Evolutionary conservation across 2,329 filamentous ascomycete species (phyloP), one percentile per base, ranked within the genome.

Genomic region (Talaromyces sp.): DNA sequence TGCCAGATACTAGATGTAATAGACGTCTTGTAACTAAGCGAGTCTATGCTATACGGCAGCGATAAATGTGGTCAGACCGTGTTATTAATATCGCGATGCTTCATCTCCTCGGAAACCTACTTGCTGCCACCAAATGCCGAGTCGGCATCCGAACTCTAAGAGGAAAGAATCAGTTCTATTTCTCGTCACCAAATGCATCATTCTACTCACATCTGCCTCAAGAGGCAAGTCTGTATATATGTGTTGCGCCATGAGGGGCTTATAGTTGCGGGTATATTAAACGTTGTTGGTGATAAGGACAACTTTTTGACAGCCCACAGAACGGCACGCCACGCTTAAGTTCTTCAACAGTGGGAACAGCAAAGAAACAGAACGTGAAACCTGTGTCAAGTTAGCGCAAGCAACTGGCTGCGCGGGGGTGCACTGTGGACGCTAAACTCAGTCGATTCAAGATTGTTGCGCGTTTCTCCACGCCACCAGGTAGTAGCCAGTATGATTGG

Each of bases 1-100:
- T 64, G 58, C 28, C 52, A 42, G 27, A 62, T 56, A 47, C 62
- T 64, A 9, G 62, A 64, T 8, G 54, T 52, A 31, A 64, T 44
- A 16, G 62, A 60, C 28, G 60, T 56, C 33, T 56, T 28, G 31
- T 62, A 64, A 36, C 62, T 64, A 8, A 55, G 28, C 5, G 62
- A 62, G 12, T 61, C 59, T 31, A 31, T 34, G 9, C 62, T 63
- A n/a, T 7, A 50, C 6, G 23, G 54, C 27, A 3, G 50, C 14
- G 27, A 56, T 8, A 55, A 10, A 9, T 23, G n/a, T 50, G 30
- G 30, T 47, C 33, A 62, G 40, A 47, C 16, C 27, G 16, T 44
- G 31, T 23, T 23, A 57, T 42, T 14, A 16, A 30, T 5, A 42
- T 23, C 28, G 34, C 9, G 14, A 33, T 50, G 42, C 36, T 30